These are phyloP conservation scores for Leptoxyphium fumago DNA, from an alignment of 2,329 filamentous ascomycete species.

Conservation along the genomic window DNA sequence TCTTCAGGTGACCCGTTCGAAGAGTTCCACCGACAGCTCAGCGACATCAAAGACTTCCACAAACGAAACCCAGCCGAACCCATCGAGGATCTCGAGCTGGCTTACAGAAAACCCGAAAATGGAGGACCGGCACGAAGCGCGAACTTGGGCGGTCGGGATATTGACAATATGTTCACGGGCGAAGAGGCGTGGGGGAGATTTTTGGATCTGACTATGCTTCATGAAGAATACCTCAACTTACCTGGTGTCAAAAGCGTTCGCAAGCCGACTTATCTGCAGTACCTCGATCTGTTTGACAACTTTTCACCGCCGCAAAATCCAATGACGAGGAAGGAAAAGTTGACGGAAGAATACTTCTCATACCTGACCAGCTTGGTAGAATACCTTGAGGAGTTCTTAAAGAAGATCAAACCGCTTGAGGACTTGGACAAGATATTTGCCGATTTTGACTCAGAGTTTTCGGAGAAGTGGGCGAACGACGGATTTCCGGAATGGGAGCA, in stretches of 20 bases:
- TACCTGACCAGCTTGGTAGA: slow-evolving; percentile 68
- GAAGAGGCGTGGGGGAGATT: slow-evolving; percentile 90
- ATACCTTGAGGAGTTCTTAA: slow-evolving; percentile 82
- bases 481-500: slow-evolving; percentile 59
- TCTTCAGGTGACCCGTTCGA: slow-evolving; percentile 76
- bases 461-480: slow-evolving; percentile 65
- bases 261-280: slow-evolving; percentile 77
- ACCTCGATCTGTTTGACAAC: slow-evolving; percentile 78
- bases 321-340: slow-evolving; percentile 67
- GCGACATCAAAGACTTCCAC: slow-evolving; percentile 74
- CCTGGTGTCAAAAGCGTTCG: slow-evolving; percentile 53
- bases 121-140: slow-evolving; percentile 27
- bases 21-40: slow-evolving; percentile 76
- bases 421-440: slow-evolving; percentile 65
- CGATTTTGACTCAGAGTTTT: slow-evolving; percentile 71
- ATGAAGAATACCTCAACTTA: slow-evolving; percentile 83
- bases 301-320: slow-evolving; percentile 62
- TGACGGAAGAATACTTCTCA: slow-evolving; percentile 82
- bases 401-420: slow-evolving; percentile 70
- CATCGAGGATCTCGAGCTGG: slow-evolving; percentile 84
- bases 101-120: slow-evolving; percentile 66
- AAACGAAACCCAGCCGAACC: slow-evolving; percentile 84
- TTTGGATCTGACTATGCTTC: slow-evolving; percentile 70
- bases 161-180: slow-evolving; percentile 87
- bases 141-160: slow-evolving; percentile 44